Conservation (phyloP, 2,329 filamentous ascomycete species). For the Elsinoe fawcettii region DNA sequence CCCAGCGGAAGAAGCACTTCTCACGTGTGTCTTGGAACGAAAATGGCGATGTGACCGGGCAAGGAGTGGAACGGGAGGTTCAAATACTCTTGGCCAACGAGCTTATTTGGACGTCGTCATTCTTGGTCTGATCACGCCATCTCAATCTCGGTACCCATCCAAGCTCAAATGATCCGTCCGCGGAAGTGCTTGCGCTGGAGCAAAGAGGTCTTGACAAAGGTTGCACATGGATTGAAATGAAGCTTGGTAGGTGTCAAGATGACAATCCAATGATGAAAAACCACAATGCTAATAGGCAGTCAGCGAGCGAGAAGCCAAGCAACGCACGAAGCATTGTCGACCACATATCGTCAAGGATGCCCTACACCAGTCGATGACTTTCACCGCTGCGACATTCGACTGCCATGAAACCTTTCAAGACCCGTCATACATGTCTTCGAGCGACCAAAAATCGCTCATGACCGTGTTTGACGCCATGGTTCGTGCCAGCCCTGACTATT, state of each 20-base stretch:
- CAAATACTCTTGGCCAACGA: background rate
- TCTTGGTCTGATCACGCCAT: slow-evolving; percentile 11
- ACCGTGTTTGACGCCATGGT: background rate
- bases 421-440: background rate
- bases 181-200: background rate
- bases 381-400: too few species aligned
- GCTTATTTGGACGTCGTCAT: slow-evolving; percentile 5
- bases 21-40: background rate
- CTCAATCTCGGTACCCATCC: background rate
- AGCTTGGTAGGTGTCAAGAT: background rate
- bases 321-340: background rate
- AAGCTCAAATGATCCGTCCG: background rate
- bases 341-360: too few species aligned
- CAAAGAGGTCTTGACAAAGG: background rate
- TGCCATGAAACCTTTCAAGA: background rate
- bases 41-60: background rate
- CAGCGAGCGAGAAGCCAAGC: background rate
- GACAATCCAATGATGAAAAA: background rate
- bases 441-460: background rate
- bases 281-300: background rate
- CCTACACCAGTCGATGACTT: too few species aligned
- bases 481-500: background rate
- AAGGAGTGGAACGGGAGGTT: background rate
- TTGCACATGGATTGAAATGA: background rate
- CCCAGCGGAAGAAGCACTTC: slow-evolving; percentile 1